These are phyloP conservation scores for Pseudonectria buxi DNA, from an alignment of 2,329 filamentous ascomycete genomes.

Conservation along the genomic window DNA sequence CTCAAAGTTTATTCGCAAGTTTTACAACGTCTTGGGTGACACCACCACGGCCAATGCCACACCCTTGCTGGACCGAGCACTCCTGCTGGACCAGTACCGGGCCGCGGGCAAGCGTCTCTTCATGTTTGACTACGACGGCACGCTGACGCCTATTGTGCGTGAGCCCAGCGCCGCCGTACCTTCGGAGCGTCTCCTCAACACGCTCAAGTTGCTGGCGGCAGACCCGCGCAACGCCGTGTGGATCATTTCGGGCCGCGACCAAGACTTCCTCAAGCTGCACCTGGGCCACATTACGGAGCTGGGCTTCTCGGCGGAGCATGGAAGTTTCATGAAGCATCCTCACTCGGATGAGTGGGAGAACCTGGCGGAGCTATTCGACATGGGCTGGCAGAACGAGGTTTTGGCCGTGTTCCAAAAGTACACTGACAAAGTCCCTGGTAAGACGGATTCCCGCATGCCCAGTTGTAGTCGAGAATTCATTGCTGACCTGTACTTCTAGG, in stretches of 20 bases:
- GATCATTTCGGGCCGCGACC: slow-evolving; percentile 95
- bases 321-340: slow-evolving; percentile 86
- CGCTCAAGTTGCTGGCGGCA: slow-evolving; percentile 69
- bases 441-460: slow-evolving; percentile 20
- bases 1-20: slow-evolving; percentile 66
- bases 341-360: slow-evolving; percentile 77
- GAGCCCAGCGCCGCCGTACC: slow-evolving; percentile 87
- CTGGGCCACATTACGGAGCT: slow-evolving; percentile 85
- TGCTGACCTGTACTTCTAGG: slow-evolving; percentile 31
- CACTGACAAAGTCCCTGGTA: slow-evolving; percentile 78
- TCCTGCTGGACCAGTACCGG: slow-evolving; percentile 68
- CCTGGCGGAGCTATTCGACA: slow-evolving; percentile 76
- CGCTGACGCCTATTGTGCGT: slow-evolving; percentile 88
- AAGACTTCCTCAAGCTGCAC: slow-evolving; percentile 83
- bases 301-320: slow-evolving; percentile 95
- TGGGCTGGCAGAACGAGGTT: slow-evolving; percentile 88
- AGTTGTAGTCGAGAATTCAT: too few relatives aligned
- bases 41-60: slow-evolving; percentile 71
- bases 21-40: slow-evolving; percentile 73
- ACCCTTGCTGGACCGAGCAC: slow-evolving; percentile 69
- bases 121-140: slow-evolving; percentile 99
- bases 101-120: slow-evolving; percentile 74
- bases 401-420: slow-evolving; percentile 80
- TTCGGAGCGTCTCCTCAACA: slow-evolving; percentile 73
- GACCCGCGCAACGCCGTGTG: slow-evolving; percentile 86